A percentile compares a stretch with the other conserved stretches of the same genome.
phyloP scores from a whole-genome alignment of 2,329 filamentous ascomycete genomes.

The Trichoderma arundinaceum region DNA sequence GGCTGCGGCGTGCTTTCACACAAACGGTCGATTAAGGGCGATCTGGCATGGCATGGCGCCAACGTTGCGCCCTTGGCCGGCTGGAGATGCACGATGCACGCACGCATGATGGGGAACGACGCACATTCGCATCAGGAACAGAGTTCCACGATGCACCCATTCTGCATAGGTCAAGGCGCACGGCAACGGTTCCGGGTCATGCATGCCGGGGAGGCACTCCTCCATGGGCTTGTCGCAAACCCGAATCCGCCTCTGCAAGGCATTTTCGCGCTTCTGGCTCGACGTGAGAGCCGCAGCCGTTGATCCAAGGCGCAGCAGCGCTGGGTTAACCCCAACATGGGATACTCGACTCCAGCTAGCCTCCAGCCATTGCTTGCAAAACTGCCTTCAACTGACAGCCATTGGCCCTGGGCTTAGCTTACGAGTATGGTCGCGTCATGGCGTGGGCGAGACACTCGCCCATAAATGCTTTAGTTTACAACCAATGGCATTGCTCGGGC shows the following conservation, averaged over 20 bases:
- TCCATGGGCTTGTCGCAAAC: constrained; percentile 11
- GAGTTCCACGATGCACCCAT: constrained; percentile 26
- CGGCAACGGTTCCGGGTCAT: constrained; percentile 19
- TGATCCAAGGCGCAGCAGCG: neutral
- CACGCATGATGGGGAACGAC: constrained; percentile 28
- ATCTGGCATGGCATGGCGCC: constrained; percentile 31
- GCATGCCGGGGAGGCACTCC: constrained; percentile 22
- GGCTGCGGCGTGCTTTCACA: neutral
- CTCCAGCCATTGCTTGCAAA: constrained; percentile 2
- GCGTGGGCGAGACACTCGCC: constrained; percentile 18
- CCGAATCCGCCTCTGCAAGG: constrained; percentile 26
- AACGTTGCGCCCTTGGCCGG: constrained; percentile 25
- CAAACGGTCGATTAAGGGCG: constrained; percentile 11
- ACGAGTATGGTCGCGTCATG: constrained; percentile 11
- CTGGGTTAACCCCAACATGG: neutral
- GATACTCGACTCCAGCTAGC: constrained; percentile 14
- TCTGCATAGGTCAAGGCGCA: constrained; percentile 28
- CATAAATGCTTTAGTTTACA: neutral
- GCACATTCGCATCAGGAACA: constrained; percentile 30
- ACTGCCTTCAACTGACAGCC: constrained; percentile 5
- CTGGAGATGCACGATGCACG: constrained; percentile 31
- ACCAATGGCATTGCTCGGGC: constrained; percentile 5
- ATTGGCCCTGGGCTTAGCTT: neutral
- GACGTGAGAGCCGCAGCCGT: constrained; percentile 11
- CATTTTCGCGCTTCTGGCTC: constrained; percentile 4